Conservation (phyloP, 1,139 yeast genomes). For the Candida sp. region DNA sequence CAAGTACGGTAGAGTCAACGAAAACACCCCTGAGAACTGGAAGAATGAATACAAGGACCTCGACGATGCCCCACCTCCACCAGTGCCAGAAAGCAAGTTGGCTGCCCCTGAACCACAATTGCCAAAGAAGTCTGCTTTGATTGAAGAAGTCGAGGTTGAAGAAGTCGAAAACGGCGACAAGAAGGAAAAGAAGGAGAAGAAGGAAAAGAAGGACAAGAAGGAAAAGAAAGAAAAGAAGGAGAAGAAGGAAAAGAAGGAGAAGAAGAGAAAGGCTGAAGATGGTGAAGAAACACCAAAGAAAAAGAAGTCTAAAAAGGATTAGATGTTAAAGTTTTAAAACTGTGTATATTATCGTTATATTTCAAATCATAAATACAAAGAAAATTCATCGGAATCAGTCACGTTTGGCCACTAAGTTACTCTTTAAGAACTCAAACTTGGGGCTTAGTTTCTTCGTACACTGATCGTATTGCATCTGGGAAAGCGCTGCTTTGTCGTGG, state of each 20-base stretch:
- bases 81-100: slow-evolving; percentile 51
- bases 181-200: slow-evolving; percentile 52
- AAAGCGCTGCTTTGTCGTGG: slow-evolving; percentile 25
- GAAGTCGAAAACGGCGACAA: slow-evolving; percentile 46
- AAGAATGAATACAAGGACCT: slow-evolving; percentile 85
- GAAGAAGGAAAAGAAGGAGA: slow-evolving; percentile 38
- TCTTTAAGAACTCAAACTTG: slow-evolving; percentile 19
- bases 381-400: too few species aligned
- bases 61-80: slow-evolving; percentile 64
- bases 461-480: slow-evolving; percentile 25
- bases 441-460: slow-evolving; percentile 15
- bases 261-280: slow-evolving; percentile 60
- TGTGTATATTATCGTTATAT: slow-evolving; percentile 9
- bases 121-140: slow-evolving; percentile 46
- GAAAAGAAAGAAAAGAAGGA: slow-evolving; percentile 60
- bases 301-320: slow-evolving; percentile 37
- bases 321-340: background rate
- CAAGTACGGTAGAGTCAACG: slow-evolving; percentile 92
- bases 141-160: slow-evolving; percentile 31
- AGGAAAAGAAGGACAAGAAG: slow-evolving; percentile 69
- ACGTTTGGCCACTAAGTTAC: slow-evolving; percentile 15
- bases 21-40: slow-evolving; percentile 94
- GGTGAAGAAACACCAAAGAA: slow-evolving; percentile 55
- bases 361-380: too few species aligned
- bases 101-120: slow-evolving; percentile 56